Evolutionary conservation across 2,329 filamentous ascomycete species (phyloP), one percentile per base, ranked within the genome.

Genomic region (Chaetomium sp.): DNA sequence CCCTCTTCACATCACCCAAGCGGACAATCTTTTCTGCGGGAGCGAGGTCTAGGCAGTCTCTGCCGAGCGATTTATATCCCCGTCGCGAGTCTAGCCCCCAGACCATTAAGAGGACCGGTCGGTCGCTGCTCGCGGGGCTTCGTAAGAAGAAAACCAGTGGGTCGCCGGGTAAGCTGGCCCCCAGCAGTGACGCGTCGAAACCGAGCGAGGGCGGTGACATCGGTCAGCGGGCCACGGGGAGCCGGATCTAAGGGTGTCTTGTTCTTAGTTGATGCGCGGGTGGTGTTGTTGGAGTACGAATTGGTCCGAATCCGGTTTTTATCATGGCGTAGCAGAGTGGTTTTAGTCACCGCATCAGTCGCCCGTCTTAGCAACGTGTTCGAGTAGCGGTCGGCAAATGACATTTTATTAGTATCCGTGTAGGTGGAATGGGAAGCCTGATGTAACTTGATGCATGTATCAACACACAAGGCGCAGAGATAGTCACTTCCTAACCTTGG

Each of bases 111-210:
- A 49, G 2, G 10, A 42, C 21, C 4, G 31, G 57, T 10, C 51
- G 51, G 35, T 62, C 61, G 21, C 29, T 70, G 25, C 62, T 68
- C 27, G 60, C 61, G 16, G 57, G 66, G 5, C 60, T 70, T 27
- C 62, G 62, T n/a, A 64, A 50, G 38, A 67, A 54, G 60, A 67
- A 63, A n/a, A 47, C 57, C 49, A 65, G 38, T 23, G 60, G 42
- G 9, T 67, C 65, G 57, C 67, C 67, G 4, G 51, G 57, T 25
- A 68, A 62, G 29, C 19, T 62, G 31, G 29, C 63, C 9, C 47
- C 27, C 42, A 53, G 62, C 5, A 58, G 58, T 19, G 49, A 62
- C 13, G n/a, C 51, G 13, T 21, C 27, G 13, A 63, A 60, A 4
- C 8, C 19, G 8, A n/a, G 16, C 4, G 49, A 45, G n/a, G 54